phyloP scores from a whole-genome alignment of 2,329 filamentous ascomycete species.

The Penicillium italicum region DNA sequence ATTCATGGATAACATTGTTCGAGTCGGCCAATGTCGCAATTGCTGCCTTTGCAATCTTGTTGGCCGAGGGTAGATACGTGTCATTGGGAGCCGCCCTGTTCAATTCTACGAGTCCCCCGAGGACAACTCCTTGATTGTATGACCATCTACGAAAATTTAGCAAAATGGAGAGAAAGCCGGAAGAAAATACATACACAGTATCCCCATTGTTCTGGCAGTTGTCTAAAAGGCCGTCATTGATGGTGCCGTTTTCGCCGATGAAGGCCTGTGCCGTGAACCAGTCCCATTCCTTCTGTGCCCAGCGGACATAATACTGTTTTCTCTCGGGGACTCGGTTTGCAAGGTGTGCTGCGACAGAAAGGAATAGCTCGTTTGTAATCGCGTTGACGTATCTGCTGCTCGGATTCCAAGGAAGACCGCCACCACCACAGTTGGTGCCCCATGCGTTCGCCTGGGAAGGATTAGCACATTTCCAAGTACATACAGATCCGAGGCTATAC shows the following conservation, averaged over 20 bases:
- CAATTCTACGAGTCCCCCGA: constrained; percentile 56
- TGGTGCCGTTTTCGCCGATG: constrained; percentile 46
- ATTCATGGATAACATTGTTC: constrained; percentile 52
- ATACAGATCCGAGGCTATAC: background rate
- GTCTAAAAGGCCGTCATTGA: constrained; percentile 53
- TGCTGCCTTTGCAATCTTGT: constrained; percentile 52
- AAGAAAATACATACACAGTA: constrained; percentile 25
- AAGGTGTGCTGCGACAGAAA: constrained; percentile 54
- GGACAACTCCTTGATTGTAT: constrained; percentile 61
- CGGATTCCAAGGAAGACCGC: constrained; percentile 49
- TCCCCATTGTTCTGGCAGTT: constrained; percentile 51
- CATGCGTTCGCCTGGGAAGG: constrained; percentile 35
- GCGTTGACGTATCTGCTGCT: constrained; percentile 49
- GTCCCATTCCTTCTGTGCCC: constrained; percentile 48
- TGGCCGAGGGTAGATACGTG: constrained; percentile 44
- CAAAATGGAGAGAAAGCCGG: background rate
- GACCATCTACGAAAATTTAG: constrained; percentile 39
- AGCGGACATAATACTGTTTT: constrained; percentile 42
- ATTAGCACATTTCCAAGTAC: background rate
- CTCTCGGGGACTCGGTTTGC: constrained; percentile 46
- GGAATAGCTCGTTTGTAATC: constrained; percentile 57
- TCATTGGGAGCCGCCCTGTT: constrained; percentile 43
- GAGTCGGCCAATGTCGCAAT: constrained; percentile 46
- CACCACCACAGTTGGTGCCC: constrained; percentile 44
- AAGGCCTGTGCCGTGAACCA: constrained; percentile 52